Base-by-base conservation (phyloP, 768 basidiomycete genomes). In the Xerocomus brunneocitrinus region DNA sequence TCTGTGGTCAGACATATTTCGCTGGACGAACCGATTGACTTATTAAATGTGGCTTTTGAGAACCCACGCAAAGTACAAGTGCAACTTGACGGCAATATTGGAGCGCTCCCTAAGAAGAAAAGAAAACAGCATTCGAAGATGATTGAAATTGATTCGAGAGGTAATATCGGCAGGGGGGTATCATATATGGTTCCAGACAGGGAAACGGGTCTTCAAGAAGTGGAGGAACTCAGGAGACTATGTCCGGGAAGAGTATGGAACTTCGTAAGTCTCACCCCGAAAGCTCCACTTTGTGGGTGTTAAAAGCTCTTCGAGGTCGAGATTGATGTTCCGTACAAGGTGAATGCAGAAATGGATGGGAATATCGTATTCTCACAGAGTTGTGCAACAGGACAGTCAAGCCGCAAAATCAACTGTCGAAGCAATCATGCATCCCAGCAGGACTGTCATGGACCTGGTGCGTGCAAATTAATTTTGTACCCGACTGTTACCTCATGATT, bases 31-130 rank as follows among this genome's bases (percentile, higher is more conserved):
- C 89, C 92, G 0, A 91, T 98, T 47, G 95, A 98, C 64, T 73
- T 98, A 2, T 74, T 98, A 8, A 97, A 97, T 61, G 91, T 98
- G 5, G 91, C 91, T 1, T 98, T 98, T 59, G 93, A 98, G 66
- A 97, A 97, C 63, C 93, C 93, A n/a, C 81, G 91, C 6, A 87
- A 89, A 62, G 71, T 88, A 13, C 74, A 74, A 42, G 65, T 76
- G 4, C 74, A 78, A 54, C 55, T 71, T 22, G 74, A 76, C 45
- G 77, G 79, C 12, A 81, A 81, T 56, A 55, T 68, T 30, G 75
- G 74, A 14, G 74, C 73, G 1, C 61, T 75, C n/a, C 65, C 74
- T 12, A 80, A 76, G 57, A 75, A 67, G 62, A 73, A 77, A 54
- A 74, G 71, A 64, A 76, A 69, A 61, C 61, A 58, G 50, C 64